phyloP scores from a whole-genome alignment of 2,329 filamentous ascomycete genomes.

The Exophiala lecanii-corni region DNA sequence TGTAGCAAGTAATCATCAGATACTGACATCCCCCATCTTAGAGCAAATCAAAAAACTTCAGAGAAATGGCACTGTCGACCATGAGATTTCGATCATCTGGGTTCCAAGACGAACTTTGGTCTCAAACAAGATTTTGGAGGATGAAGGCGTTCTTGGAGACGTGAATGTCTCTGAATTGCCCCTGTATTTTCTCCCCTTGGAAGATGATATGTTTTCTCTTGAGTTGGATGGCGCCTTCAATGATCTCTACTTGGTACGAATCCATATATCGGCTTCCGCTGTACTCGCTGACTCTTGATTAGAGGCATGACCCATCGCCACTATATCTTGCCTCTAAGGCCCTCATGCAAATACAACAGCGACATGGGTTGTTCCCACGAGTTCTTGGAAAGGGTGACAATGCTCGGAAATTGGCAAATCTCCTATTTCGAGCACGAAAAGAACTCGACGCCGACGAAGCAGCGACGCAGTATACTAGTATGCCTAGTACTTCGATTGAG shows the following conservation, averaged over 20 bases:
- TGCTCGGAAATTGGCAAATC: conserved; percentile 79
- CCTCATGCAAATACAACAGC: conserved; percentile 88
- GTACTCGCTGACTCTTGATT: conserved; percentile 22
- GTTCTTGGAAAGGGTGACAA: conserved; percentile 96
- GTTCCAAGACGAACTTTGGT: conserved; percentile 87
- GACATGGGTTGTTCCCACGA: conserved; percentile 87
- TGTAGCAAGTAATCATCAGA: conserved; percentile 39
- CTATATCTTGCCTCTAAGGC: conserved; percentile 84
- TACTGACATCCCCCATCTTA: conserved; percentile 55
- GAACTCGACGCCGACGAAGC: conserved; percentile 76
- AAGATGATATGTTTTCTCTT: conserved; percentile 84
- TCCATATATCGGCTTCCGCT: neutral
- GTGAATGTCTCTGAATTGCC: conserved; percentile 83
- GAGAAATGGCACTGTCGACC: conserved; percentile 79
- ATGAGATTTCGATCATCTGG: conserved; percentile 97
- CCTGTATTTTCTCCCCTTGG: conserved; percentile 84
- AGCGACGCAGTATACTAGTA: conserved; percentile 39
- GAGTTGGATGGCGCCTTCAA: conserved; percentile 83
- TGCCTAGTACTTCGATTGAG: conserved; percentile 82
- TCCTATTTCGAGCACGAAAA: conserved; percentile 85
- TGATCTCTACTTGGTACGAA: conserved; percentile 71
- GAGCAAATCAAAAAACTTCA: conserved; percentile 89
- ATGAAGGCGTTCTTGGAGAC: conserved; percentile 88
- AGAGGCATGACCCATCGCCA: conserved; percentile 84
- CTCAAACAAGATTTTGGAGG: conserved; percentile 85